Evolutionary conservation across 768 basidiomycete species (phyloP).

Genomic region (Dacryopinax spathularia): DNA sequence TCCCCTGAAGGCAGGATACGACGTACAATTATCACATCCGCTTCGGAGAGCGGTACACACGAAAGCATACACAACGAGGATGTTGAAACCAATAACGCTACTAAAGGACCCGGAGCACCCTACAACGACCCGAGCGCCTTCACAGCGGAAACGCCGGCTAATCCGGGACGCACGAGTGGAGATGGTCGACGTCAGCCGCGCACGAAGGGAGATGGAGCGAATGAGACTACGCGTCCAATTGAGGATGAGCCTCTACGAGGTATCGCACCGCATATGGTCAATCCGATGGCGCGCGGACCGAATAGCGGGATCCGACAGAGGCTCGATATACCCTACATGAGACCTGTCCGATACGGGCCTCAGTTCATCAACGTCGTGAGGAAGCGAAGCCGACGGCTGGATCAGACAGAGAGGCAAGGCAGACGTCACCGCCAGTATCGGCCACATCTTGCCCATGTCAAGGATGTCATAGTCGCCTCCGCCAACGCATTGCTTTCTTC

Average conservation of each 20-base stretch:
- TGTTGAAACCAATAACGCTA: too few species aligned
- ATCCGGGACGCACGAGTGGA: too few species aligned
- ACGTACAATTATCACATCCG: too few species aligned
- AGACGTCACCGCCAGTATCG: not conserved
- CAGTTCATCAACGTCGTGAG: not conserved
- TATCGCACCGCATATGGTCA: not conserved
- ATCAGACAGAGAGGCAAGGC: not conserved
- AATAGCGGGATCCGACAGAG: not conserved
- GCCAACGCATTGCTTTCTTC: not conserved
- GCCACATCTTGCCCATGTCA: not conserved
- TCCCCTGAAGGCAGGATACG: too few species aligned
- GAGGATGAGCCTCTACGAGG: not conserved
- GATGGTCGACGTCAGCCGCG: not conserved
- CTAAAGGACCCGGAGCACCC: too few species aligned
- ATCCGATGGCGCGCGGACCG: not conserved
- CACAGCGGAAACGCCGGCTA: too few species aligned
- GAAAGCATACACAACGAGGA: too few species aligned
- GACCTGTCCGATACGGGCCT: not conserved
- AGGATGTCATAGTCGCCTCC: not conserved
- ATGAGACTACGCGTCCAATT: not conserved
- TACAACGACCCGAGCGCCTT: too few species aligned
- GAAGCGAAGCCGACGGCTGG: not conserved
- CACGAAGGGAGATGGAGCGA: not conserved
- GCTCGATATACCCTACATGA: not conserved
- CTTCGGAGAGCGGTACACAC: too few species aligned